Evolutionary conservation across 176 grass and related monocot species (phyloP), one percentile per base, ranked within the genome.

Genomic region (Musa beccarii): DNA sequence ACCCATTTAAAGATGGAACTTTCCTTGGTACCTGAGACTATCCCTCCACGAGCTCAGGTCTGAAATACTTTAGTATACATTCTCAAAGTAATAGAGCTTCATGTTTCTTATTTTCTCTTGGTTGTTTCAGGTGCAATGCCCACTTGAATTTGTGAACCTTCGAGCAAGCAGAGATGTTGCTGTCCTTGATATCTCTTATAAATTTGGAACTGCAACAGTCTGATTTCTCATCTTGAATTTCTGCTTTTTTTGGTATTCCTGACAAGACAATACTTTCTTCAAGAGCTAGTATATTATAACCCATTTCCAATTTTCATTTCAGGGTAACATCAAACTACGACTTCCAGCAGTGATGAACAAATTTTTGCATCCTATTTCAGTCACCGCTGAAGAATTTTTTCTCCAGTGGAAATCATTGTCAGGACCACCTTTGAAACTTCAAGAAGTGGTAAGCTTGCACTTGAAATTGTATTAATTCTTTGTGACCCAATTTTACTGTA

Each of bases 41-140:
- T 99, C 79, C 95, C 95, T 87, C 95, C 95, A 75, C 90, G 95
- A 75, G 95, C 95, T 21, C 95, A 99, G 95, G 95, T 99, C 64
- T 63, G 63, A 9, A 79, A 57, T n/a, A 71, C 51, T 78, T 55
- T 43, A 43, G 34, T 43, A 59, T 54, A 24, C 63, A 25, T 50
- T 43, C 71, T 79, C 68, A 76, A 11, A 19, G 24, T 59, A 69
- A 75, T 72, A 23, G 26, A 72, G 20, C 75, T 80, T 70, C 34
- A 17, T 29, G 68, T 50, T 52, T 52, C 1, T 13, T 9, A 21
- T 68, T 68, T 59, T 78, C 34, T 43, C 24, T 57, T 75, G 34
- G 11, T 61, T 85, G 79, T 20, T 79, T 15, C 78, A 99, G 95
- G 95, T 99, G 64, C 95, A 99, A 99, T 89, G 92, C 75, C 95